Evolutionary conservation across 1,284 basidiomycete species (phyloP), one percentile per base, ranked within the genome.

Genomic region (Malassezia sympodialis): DNA sequence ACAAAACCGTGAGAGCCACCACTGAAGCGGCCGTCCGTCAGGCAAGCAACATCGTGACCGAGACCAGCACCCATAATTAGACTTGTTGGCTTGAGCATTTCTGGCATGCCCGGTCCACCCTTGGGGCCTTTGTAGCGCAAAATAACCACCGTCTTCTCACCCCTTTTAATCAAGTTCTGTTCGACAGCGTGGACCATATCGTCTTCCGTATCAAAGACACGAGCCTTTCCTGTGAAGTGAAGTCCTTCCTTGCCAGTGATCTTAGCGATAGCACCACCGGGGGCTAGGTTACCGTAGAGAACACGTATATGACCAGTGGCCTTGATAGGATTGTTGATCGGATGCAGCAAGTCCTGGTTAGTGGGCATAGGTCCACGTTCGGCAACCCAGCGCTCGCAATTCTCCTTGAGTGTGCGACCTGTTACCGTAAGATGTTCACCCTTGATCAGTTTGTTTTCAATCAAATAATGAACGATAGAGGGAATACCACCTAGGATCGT

Each of bases 1-100:
- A 85, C 85, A 79, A 93, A 93, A 14, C 70, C 68, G 55, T 73
- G 72, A 30, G 67, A 66, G 14, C 87, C 90, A 51, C 91, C 93
- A 27, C 87, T 90, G 81, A 98, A 98, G 39, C 93, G 83, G 42
- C 93, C 93, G 75, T 98, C 93, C 0, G 93, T 98, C 66, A 98
- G 84, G 61, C 94, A 82, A 1, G 91, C 91, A 3, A 90, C 91
- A 49, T 87, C 86, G 58, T 85, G 82, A 35, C 88, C 85, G 17
- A 96, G 80, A 35, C 93, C 93, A 50, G 91, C 91, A 30, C 93
- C 93, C 67, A 72, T 69, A 46, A 72, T 68, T 4, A 68, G 63
- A 8, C 49, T 62, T 2, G 69, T 68, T 19, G 69, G 72, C 77
- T 90, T 90, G 51, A 93, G 80, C 89, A 91, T 91, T 78, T 91